Base-by-base conservation (phyloP, 768 basidiomycete species). In the Mycena maculata region DNA sequence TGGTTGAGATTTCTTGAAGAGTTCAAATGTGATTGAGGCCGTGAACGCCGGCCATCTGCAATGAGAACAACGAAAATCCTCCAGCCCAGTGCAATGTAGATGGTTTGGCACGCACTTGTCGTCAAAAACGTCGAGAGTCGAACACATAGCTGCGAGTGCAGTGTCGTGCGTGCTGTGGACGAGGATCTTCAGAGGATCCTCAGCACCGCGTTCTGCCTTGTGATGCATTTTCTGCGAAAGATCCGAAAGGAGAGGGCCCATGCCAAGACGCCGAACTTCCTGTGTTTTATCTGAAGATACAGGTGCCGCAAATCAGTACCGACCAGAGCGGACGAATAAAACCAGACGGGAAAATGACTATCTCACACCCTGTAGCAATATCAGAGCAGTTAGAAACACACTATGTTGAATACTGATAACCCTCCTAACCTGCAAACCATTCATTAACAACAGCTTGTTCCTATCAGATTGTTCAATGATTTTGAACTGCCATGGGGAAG, bases 141-240 rank as follows among this genome's bases (percentile, higher is more conserved):
- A 79, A 47, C 85, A 84, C 36, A 93, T 71, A 0, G 83, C 91
- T 0, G 91, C 92, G 27, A 94, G 76, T 1, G 87, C 85, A 5
- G 91, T 90, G 74, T 93, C 92, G 70, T 93, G 92, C 7, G 90
- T 91, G 58, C 84, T 85, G 69, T 92, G 88, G 4, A 94, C 84
- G 6, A 92, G 85, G 31, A 94, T 79, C 73, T 89, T 90, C 59
- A 89, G 74, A 12, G 86, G 83, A 65, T 90, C 86, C 5, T 77
- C 71, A 11, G 78, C 77, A 11, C 81, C 83, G 30, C 80, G 71
- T 11, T 82, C 76, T 1, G 83, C 81, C 75, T 92, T 92, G 47
- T 76, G 75, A 60, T 88, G 82, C 87, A 94, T 90, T 72, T 87
- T 89, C 30, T 75, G 72, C n/a, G 84, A 78, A 42, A 94, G 74